Conservation (phyloP, 1,139 yeast genomes). For the Yamadazyma buinensis region DNA sequence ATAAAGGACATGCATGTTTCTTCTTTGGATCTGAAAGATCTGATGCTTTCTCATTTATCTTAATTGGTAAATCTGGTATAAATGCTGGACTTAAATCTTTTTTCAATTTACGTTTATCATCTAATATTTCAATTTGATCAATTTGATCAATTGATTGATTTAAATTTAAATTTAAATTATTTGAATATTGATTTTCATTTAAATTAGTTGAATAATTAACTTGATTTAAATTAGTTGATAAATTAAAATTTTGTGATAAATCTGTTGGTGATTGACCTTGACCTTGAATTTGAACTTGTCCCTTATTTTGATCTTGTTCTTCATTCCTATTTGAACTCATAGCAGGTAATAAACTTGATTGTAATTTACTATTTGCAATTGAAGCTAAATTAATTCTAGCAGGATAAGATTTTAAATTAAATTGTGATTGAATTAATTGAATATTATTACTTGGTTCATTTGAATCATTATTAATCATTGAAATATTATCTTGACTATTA, state of each 20-base stretch:
- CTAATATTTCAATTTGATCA: neutral
- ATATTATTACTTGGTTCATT: conserved; percentile 9
- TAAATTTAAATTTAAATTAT: neutral
- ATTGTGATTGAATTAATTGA: conserved; percentile 15
- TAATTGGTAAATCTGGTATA: conserved; percentile 22
- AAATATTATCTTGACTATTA: too few species aligned
- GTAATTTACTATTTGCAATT: conserved; percentile 14
- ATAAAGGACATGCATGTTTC: conserved; percentile 73
- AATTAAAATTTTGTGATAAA: neutral
- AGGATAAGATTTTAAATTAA: conserved; percentile 32
- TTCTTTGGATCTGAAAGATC: conserved; percentile 52
- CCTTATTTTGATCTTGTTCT: neutral
- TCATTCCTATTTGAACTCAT: conserved; percentile 26
- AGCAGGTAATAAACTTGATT: conserved; percentile 32
- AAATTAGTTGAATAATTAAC: neutral
- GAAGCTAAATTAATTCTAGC: conserved; percentile 37
- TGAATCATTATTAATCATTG: too few species aligned
- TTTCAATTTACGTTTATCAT: conserved; percentile 6
- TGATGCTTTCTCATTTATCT: conserved; percentile 23
- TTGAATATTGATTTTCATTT: neutral
- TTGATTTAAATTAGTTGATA: neutral
- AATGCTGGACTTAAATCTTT: conserved; percentile 14
- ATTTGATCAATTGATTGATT: neutral
- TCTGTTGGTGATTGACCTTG: neutral
- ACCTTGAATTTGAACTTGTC: neutral